Evolutionary conservation across 2,329 filamentous ascomycete species (phyloP), one percentile per base, ranked within the genome.

Genomic region (Xylariomycetidae sp.): DNA sequence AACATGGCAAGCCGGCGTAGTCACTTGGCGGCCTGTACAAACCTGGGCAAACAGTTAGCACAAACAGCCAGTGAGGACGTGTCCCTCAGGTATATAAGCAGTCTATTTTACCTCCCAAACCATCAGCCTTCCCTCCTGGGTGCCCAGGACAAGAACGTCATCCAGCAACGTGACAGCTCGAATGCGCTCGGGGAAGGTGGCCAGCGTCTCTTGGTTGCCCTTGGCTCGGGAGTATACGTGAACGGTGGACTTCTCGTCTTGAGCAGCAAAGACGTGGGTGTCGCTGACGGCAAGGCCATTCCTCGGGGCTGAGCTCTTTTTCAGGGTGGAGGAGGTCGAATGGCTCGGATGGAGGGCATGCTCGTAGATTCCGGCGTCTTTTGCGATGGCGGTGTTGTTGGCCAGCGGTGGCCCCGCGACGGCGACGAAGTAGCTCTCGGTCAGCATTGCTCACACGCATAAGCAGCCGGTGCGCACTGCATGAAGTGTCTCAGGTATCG

Each of bases 81-180:
- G 6, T 19, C 22, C 7, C 18, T 10, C n/a, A 10, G 29, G 19
- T 9, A 31, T n/a, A n/a, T n/a, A n/a, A n/a, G n/a, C n/a, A n/a
- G n/a, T n/a, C n/a, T n/a, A 37, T 58, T 62, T 60, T 57, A 92
- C 86, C 80, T 98, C 92, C 92, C 92, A 98, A 3, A 94, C 61
- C 50, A 95, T 83, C 45, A 96, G 61, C 35, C 89, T 78, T 12
- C 92, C 92, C 47, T 88, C 86, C 35, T 81, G 78, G 1, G 88
- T 94, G 9, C 92, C 92, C 34, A 94, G 59, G 34, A 87, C 67
- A 44, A 95, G 67, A 31, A 93, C 74, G 44, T 85, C 74, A 29
- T 75, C 80, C 16, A 79, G 77, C 34, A 93, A 68, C 15, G 79
- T 73, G 50, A 94, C 64, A 59, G 84, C 88, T 44, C 79, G 80